Percentiles rank a stretch among this genome's conserved stretches.
phyloP scores from a whole-genome alignment of 1,284 basidiomycete genomes.

The Athelia psychrophila region DNA sequence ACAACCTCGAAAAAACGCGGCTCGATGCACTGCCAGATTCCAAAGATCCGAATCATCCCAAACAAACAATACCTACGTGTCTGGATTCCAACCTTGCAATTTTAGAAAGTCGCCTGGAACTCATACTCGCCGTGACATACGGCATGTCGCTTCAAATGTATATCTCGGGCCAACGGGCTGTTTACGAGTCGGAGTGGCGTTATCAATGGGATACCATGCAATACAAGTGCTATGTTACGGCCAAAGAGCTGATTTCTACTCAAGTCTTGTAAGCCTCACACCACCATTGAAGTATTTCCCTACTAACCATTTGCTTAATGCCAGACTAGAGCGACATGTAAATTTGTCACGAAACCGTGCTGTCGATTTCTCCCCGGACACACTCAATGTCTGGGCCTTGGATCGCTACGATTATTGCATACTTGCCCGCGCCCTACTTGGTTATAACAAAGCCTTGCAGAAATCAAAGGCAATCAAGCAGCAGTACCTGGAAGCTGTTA shows the following conservation, averaged over 20 bases:
- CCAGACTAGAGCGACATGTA: not conserved
- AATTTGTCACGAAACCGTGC: not conserved
- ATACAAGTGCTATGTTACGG: not conserved
- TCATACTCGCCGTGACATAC: not conserved
- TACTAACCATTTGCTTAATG: not conserved
- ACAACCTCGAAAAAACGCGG: too few relatives aligned
- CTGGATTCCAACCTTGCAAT: not conserved
- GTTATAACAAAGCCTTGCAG: too few relatives aligned
- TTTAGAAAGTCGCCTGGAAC: not conserved
- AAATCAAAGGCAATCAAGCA: too few relatives aligned
- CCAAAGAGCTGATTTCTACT: not conserved
- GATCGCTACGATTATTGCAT: too few relatives aligned
- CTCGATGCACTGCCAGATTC: too few relatives aligned
- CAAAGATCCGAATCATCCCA: too few relatives aligned
- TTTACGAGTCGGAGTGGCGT: not conserved
- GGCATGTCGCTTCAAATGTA: not conserved
- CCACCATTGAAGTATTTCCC: not conserved
- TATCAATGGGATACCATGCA: not conserved
- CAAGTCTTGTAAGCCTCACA: not conserved
- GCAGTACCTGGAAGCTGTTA: too few relatives aligned
- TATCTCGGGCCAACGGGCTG: not conserved
- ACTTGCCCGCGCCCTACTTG: too few relatives aligned
- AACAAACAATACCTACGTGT: too few relatives aligned
- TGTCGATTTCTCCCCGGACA: not conserved
- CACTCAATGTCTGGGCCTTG: not conserved